Percentiles rank a stretch among this genome's conserved stretches.
Conservation (phyloP, 1,284 basidiomycete species). For the Rhizoctonia solani region DNA sequence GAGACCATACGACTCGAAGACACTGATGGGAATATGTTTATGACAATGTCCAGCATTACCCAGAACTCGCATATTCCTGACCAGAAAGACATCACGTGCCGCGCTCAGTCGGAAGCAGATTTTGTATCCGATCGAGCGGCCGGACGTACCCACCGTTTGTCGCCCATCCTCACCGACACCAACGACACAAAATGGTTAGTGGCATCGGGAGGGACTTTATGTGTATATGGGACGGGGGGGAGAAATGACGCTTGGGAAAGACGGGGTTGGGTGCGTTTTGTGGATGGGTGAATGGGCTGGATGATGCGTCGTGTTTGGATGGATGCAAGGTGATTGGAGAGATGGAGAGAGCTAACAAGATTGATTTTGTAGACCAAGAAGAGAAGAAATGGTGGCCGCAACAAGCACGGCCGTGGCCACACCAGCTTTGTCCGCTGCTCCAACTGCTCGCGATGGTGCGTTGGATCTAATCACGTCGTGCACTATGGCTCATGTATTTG, state of each 20-base stretch:
- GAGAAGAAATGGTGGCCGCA: conserved; percentile 97
- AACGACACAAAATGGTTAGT: not conserved
- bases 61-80: no score
- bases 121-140: not conserved
- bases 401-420: conserved; percentile 99
- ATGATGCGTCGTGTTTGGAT: not conserved
- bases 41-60: no score
- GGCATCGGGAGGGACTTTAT: not conserved
- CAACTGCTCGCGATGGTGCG: conserved; percentile 87
- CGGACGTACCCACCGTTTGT: no score
- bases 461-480: not conserved
- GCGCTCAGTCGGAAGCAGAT: not conserved
- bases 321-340: not conserved
- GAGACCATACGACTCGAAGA: no score
- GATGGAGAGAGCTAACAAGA: not conserved
- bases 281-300: not conserved
- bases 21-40: no score
- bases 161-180: not conserved
- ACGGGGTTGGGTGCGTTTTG: no score
- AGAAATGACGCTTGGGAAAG: not conserved
- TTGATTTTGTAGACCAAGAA: conserved; percentile 80
- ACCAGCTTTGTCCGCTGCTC: conserved; percentile 94
- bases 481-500: conserved; percentile 38
- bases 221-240: not conserved
- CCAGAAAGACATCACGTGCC: not conserved